phyloP scores from a whole-genome alignment of 352 stramenopile genomes.

The Globisporangium orthogonon region DNA sequence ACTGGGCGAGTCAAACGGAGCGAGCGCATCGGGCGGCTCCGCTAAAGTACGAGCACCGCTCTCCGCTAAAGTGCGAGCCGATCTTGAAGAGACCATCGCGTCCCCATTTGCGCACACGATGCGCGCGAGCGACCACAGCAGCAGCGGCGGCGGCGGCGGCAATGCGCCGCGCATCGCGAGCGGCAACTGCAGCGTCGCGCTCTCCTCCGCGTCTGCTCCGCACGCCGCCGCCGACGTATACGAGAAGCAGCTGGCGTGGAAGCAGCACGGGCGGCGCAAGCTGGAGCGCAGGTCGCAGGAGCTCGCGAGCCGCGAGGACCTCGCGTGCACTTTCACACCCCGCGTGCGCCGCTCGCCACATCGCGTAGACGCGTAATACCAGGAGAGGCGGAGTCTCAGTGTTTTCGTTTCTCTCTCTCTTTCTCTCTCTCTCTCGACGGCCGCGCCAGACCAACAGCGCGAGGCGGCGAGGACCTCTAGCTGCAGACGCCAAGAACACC shows the following conservation, averaged over 20 bases:
- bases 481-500: no score
- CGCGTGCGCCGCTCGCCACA: slow-evolving; percentile 21
- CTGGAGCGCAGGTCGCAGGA: slow-evolving; percentile 35
- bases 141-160: not conserved
- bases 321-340: slow-evolving; percentile 55
- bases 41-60: no score
- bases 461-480: no score
- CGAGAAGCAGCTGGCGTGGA: slow-evolving; percentile 63
- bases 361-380: no score
- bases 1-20: no score
- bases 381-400: no score
- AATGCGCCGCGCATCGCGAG: slow-evolving; percentile 12
- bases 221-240: slow-evolving; percentile 20
- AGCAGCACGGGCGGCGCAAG: slow-evolving; percentile 46
- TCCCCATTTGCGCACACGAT: slow-evolving; percentile 2
- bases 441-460: slow-evolving; percentile 1
- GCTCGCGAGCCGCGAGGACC: slow-evolving; percentile 28
- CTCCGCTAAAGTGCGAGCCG: no score
- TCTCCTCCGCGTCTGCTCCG: not conserved
- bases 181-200: slow-evolving; percentile 2
- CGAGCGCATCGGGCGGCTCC: no score
- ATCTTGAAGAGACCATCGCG: no score
- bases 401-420: no score
- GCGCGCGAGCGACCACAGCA: slow-evolving; percentile 6
- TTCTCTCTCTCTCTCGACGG: no score